These are phyloP conservation scores for Amanita jacksonii DNA, from an alignment of 768 basidiomycete species.

Conservation along the genomic window DNA sequence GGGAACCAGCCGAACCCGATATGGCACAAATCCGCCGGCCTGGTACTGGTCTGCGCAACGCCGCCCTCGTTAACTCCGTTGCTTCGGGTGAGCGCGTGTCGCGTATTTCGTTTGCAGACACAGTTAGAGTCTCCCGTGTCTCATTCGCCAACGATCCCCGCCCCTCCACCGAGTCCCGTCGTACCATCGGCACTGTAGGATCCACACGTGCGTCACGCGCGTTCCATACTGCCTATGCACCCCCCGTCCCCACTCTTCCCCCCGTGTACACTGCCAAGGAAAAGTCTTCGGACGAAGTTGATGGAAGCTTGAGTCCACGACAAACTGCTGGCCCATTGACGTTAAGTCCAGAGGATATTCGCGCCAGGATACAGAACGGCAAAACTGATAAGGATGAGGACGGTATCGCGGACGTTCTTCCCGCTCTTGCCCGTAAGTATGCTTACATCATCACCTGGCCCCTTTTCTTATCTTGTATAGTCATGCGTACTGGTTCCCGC, in stretches of 20 bases:
- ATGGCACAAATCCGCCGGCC: constrained; percentile 37
- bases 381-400: constrained; percentile 21
- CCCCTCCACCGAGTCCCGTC: constrained; percentile 28
- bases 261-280: constrained; percentile 7
- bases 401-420: constrained; percentile 46
- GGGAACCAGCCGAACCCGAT: constrained; percentile 28
- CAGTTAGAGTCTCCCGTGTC: constrained; percentile 30
- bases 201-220: constrained; percentile 17
- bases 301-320: constrained; percentile 23
- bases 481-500: constrained; percentile 60
- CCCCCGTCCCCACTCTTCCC: constrained; percentile 32
- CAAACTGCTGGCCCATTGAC: constrained; percentile 33
- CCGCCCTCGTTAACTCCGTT: constrained; percentile 21
- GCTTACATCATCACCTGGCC: background rate
- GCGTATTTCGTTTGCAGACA: constrained; percentile 64
- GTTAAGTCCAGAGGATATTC: constrained; percentile 54
- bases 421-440: constrained; percentile 56
- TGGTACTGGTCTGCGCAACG: constrained; percentile 41
- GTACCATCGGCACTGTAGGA: constrained; percentile 16
- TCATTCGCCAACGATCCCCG: constrained; percentile 32
- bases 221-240: constrained; percentile 30
- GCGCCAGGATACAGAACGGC: constrained; percentile 35
- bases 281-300: constrained; percentile 10
- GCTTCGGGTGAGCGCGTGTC: constrained; percentile 30
- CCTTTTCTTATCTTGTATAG: constrained; percentile 23